Percentiles rank a stretch among this genome's conserved stretches.
These are phyloP conservation scores for Jamesozyma hellenica DNA, from an alignment of 805 yeast species.

Conservation along the genomic window DNA sequence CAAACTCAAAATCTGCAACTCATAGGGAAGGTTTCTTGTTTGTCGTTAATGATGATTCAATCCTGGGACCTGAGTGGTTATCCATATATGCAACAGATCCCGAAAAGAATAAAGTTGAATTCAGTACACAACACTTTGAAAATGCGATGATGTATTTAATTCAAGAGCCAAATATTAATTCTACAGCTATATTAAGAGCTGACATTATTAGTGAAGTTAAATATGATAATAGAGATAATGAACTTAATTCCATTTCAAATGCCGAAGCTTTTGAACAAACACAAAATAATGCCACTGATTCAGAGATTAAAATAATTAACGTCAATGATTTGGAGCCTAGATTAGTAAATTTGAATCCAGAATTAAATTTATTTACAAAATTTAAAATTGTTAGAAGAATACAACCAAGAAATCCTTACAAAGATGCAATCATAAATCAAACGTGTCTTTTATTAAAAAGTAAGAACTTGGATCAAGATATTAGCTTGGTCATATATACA, in stretches of 20 bases:
- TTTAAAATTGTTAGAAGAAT: constrained; percentile 66
- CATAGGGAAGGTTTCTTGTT: constrained; percentile 15
- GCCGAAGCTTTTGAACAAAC: constrained; percentile 7
- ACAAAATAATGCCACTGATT: background rate
- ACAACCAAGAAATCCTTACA: constrained; percentile 84
- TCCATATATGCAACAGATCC: constrained; percentile 14
- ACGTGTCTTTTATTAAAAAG: constrained; percentile 51
- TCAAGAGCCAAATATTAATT: constrained; percentile 79
- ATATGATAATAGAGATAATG: background rate
- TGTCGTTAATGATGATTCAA: constrained; percentile 7
- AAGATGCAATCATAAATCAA: constrained; percentile 76
- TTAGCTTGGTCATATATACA: constrained; percentile 56
- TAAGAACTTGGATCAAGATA: constrained; percentile 20
- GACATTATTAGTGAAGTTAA: constrained; percentile 52
- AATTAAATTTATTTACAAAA: constrained; percentile 27
- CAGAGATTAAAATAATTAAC: constrained; percentile 23
- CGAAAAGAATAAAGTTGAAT: constrained; percentile 12
- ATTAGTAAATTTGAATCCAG: constrained; percentile 19
- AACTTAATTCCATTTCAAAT: background rate
- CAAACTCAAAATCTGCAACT: constrained; percentile 3
- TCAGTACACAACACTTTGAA: constrained; percentile 44
- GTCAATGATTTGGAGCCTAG: constrained; percentile 36
- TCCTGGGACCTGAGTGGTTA: constrained; percentile 24
- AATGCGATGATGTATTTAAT: constrained; percentile 72
- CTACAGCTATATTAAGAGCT: constrained; percentile 82